Conservation (phyloP, 441 rosid species). For the Biscutella laevigata region DNA sequence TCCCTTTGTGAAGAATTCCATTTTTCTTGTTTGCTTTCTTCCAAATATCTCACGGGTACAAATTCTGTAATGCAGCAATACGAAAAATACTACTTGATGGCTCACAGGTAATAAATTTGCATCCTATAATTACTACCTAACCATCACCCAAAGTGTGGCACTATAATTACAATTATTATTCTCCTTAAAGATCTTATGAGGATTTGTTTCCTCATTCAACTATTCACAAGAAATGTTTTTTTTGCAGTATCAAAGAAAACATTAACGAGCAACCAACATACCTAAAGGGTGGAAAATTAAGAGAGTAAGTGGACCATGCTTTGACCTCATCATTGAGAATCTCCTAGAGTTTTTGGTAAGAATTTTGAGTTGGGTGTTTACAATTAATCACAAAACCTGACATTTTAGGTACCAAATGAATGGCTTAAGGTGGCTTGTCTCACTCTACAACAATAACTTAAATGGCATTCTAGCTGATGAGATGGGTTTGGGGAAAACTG, state of each 20-base stretch:
- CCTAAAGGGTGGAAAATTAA: slow-evolving; percentile 76
- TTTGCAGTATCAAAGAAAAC: slow-evolving; percentile 79
- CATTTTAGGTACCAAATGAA: slow-evolving; percentile 84
- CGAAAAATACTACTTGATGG: slow-evolving; percentile 94
- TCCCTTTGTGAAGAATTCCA: slow-evolving; percentile 8
- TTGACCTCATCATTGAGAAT: no score
- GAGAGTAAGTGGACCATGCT: slow-evolving; percentile 69
- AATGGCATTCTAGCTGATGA: slow-evolving; percentile 98
- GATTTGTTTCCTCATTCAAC: not conserved
- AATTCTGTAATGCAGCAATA: slow-evolving; percentile 90
- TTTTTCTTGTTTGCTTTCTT: slow-evolving; percentile 14
- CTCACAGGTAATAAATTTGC: slow-evolving; percentile 63
- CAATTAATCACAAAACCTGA: slow-evolving; percentile 21
- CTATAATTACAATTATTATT: no score
- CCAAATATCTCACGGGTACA: no score
- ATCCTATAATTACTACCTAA: no score
- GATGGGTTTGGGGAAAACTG: slow-evolving; percentile 99
- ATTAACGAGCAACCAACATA: slow-evolving; percentile 71
- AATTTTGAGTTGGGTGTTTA: not conserved
- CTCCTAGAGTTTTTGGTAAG: not conserved
- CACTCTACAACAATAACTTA: slow-evolving; percentile 81
- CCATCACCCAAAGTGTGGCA: no score
- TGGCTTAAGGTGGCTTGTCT: slow-evolving; percentile 89
- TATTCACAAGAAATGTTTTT: slow-evolving; percentile 5
- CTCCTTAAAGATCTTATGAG: no score